Base-by-base conservation (phyloP, 2,329 filamentous ascomycete species). In the Scleromitrula shiraiana region DNA sequence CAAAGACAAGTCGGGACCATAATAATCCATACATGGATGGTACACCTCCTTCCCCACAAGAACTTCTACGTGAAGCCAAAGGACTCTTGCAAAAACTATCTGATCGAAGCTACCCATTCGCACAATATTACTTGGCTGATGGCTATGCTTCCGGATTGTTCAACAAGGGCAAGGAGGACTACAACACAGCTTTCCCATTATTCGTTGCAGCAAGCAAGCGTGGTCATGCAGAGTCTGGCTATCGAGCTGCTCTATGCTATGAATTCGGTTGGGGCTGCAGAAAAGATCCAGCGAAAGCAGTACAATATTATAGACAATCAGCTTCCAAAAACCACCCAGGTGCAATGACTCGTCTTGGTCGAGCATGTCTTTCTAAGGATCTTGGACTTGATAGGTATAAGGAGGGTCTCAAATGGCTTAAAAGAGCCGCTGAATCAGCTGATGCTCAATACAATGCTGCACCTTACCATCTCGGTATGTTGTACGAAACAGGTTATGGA, bases 231-330 rank as follows among this genome's bases (percentile, higher is more conserved):
- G 93, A 98, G 70, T 93, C 93, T 49, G 90, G 84, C 29, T 98
- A 96, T 68, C 85, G 93, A 47, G 85, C 91, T 44, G 93, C 86
- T 14, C 74, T 98, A 48, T 96, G 90, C 70, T 97, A 97, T 69
- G 93, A 98, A 67, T 97, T 96, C 67, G 93, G 90, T 53, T 98
- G 93, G 93, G 93, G 93, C 33, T 94, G 85, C 61, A 82, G 88
- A 49, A 88, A 88, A 61, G 89, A 96, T 61, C 85, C 86, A 49
- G 80, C 85, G 41, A 96, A 96, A 68, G 91, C 93, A 36, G 86
- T 94, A 1, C 90, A 97, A 64, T 98, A 93, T 65, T 85, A 95
- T 63, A 83, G 91, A 46, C 83, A 85, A 53, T 86, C 90, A 8
- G 90, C 93, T 2, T 87, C 90, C 6, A 97, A 96, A 67, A 87